phyloP scores from a whole-genome alignment of 2,329 filamentous ascomycete genomes.

The Colletotrichum simmondsii region DNA sequence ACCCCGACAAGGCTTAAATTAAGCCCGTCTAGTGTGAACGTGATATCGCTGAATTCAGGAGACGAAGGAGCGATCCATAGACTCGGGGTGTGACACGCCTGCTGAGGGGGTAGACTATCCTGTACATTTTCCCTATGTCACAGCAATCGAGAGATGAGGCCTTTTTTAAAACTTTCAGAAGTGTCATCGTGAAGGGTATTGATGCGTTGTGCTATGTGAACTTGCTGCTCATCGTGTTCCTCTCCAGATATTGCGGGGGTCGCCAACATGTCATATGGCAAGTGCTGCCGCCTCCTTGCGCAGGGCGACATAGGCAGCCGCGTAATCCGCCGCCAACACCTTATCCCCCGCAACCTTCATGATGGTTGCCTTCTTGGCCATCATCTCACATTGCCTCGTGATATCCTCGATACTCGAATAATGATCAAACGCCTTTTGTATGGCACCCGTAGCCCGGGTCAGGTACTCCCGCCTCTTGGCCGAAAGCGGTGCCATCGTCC shows the following conservation, averaged over 20 bases:
- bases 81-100: conserved; percentile 17
- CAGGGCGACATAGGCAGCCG: conserved; percentile 72
- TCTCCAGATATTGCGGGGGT: background rate
- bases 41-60: background rate
- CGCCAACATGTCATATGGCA: conserved; percentile 9
- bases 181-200: background rate
- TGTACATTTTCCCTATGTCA: conserved; percentile 42
- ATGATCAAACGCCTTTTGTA: conserved; percentile 71
- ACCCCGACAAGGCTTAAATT: conserved; percentile 76
- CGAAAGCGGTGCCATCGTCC: conserved; percentile 56
- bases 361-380: conserved; percentile 84
- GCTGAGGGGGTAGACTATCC: conserved; percentile 32
- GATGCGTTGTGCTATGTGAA: background rate
- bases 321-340: conserved; percentile 72
- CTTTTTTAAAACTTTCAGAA: background rate
- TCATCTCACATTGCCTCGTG: conserved; percentile 78
- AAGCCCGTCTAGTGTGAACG: conserved; percentile 4
- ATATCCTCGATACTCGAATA: conserved; percentile 76
- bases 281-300: conserved; percentile 46
- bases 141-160: conserved; percentile 30
- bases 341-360: conserved; percentile 76
- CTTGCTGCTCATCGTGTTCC: background rate
- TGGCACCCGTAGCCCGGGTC: conserved; percentile 66
- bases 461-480: conserved; percentile 65
- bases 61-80: conserved; percentile 28